Evolutionary conservation across 306 rosid genomes (phyloP), one percentile per base, ranked within the genome.

Genomic region (Corylus avellana): DNA sequence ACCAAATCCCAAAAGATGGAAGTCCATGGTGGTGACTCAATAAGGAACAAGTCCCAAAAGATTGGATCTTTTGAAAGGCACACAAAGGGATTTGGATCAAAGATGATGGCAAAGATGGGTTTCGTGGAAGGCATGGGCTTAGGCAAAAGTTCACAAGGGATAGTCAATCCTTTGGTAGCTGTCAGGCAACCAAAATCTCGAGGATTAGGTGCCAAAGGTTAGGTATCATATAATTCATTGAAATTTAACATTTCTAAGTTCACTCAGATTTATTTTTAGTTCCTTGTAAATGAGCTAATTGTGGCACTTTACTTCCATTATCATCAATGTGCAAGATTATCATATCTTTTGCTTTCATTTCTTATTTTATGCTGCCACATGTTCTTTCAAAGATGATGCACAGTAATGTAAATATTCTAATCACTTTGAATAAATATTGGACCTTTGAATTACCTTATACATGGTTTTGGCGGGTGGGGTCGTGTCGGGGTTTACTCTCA

Each of bases 21-120:
- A 20, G 37, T 61, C 50, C 59, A 49, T 20, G n/a, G 73, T 25
- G 73, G 79, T 73, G 83, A 74, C 76, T 83, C 76, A 56, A 72
- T 47, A 37, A 83, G 72, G 73, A 77, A 44, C 22, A 85, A 35
- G 62, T 25, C 91, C 63, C 83, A 82, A 63, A 51, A 70, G 42
- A 75, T 87, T 68, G 97, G 98, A 73, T 48, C 89, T 76, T 94
- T 92, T 78, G 98, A 94, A 87, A 89, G 79, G 82, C 97, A 94
- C 37, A 94, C 97, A 14, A 92, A 85, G 85, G 98, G 97, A 3
- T 92, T 92, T 72, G 97, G 98, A 39, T 94, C 97, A 11, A 94
- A 94, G 84, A 89, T 94, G 92, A 94, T 94, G 98, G 91, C 93
- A 32, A 94, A 84, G 85, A 94, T 94, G 97, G 98, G 97, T 10